Evolutionary conservation across 2,329 filamentous ascomycete species (phyloP), one percentile per base, ranked within the genome.

Genomic region (Chrysosporium queenslandicum): DNA sequence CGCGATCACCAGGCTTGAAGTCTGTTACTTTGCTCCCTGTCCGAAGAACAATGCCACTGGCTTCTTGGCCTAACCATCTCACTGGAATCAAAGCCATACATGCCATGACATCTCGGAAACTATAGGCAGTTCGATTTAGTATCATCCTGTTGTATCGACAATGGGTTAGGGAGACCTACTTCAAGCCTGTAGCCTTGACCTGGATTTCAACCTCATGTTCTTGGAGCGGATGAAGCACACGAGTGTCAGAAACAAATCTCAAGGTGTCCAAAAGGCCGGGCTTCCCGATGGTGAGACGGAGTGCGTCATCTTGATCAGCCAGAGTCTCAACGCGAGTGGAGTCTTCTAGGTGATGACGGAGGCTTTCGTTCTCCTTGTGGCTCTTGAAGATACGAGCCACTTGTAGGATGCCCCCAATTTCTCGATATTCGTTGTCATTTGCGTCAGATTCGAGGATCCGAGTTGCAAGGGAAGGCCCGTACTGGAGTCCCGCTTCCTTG

Each of bases 21-120:
- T 16, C 36, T 39, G 36, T 4, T 3, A 16, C 36, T 5, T 39
- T 9, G 5, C 4, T 12, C 8, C 39, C 39, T 2, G 25, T 11
- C 6, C 54, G 50, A 36, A 54, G 53, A 6, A 32, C 16, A 23
- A 58, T 46, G 7, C 25, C 37, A 16, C 4, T 8, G 14, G n/a
- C 20, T 4, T 47, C 45, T 2, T 23, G 8, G 4, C 45, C 29
- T 9, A 47, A 11, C 7, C 1, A 3, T 2, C 5, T 2, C 11
- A 23, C 39, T 5, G 12, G 14, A 9, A 48, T 16, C 30, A 37
- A 50, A 12, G 54, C 53, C 30, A 56, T 50, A n/a, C 49, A 50
- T 48, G 54, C 39, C 39, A 56, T 43, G 36, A 56, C 50, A 50
- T 61, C 60, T 18, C 52, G 54, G 51, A 60, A 62, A 53, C 59